phyloP scores from a whole-genome alignment of 225 moss, liverwort and hornwort genomes.

The Bryum argenteum region DNA sequence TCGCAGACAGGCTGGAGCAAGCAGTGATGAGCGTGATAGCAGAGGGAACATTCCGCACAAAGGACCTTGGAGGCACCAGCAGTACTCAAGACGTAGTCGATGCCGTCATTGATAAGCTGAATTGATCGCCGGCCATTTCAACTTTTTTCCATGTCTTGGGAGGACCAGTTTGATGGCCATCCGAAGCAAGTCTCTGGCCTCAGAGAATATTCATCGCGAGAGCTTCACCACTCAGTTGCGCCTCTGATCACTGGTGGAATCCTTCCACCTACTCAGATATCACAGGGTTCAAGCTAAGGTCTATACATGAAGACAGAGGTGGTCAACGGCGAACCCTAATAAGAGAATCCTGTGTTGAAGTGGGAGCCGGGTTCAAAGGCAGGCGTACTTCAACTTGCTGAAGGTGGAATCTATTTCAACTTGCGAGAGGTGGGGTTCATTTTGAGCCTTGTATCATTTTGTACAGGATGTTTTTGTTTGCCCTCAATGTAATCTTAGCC shows the following conservation, averaged over 20 bases:
- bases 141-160: conserved; percentile 19
- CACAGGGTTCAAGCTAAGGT: conserved; percentile 27
- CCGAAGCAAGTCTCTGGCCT: conserved; percentile 31
- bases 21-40: conserved; percentile 89
- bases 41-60: conserved; percentile 89
- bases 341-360: conserved; percentile 15
- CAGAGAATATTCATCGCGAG: conserved; percentile 18
- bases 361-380: conserved; percentile 29
- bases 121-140: conserved; percentile 28
- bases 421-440: too few relatives aligned
- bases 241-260: conserved; percentile 14
- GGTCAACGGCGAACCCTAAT: conserved; percentile 32
- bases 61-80: conserved; percentile 93
- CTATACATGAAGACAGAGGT: conserved; percentile 34
- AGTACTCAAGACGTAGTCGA: conserved; percentile 89
- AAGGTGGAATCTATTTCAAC: too few relatives aligned
- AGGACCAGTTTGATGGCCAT: conserved; percentile 27
- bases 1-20: conserved; percentile 94
- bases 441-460: too few relatives aligned
- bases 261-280: not conserved
- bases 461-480: too few relatives aligned
- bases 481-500: too few relatives aligned
- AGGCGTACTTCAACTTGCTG: conserved; percentile 26
- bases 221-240: conserved; percentile 24
- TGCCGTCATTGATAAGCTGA: conserved; percentile 84